These are phyloP conservation scores for Coccomyxa subellipsoidea DNA, from an alignment of 163 green algal genomes.

Conservation along the genomic window DNA sequence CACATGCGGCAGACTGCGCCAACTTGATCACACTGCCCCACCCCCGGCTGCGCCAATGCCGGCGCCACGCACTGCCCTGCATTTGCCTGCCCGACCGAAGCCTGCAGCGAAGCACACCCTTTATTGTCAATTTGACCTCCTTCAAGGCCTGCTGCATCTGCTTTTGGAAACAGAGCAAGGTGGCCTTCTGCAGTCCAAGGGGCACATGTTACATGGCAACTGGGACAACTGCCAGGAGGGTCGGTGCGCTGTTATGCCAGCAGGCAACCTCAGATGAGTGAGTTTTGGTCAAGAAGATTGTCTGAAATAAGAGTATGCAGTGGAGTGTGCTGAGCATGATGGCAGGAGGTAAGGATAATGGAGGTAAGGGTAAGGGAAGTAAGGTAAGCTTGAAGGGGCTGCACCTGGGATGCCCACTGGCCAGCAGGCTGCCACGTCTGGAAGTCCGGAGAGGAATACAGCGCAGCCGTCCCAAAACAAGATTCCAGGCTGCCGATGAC, in stretches of 20 bases:
- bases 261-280: not conserved
- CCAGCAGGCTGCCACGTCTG: constrained; percentile 26
- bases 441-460: constrained; percentile 42
- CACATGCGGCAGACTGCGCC: constrained; percentile 41
- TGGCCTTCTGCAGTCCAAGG: too few species aligned
- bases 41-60: constrained; percentile 17
- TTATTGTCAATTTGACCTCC: too few species aligned
- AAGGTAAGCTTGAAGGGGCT: not conserved
- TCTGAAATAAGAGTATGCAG: too few species aligned
- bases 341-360: too few species aligned
- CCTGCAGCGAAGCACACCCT: too few species aligned
- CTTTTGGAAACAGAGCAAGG: too few species aligned
- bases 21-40: constrained; percentile 46
- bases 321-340: too few species aligned
- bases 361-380: not conserved
- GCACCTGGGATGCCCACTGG: not conserved
- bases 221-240: too few species aligned
- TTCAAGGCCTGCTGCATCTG: not conserved
- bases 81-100: not conserved
- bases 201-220: too few species aligned
- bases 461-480: constrained; percentile 37
- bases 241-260: too few species aligned
- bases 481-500: constrained; percentile 41
- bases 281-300: too few species aligned
- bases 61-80: not conserved